These are phyloP conservation scores for Austroboletus novae-zelandiae DNA, from an alignment of 1,284 basidiomycete genomes.

Conservation along the genomic window DNA sequence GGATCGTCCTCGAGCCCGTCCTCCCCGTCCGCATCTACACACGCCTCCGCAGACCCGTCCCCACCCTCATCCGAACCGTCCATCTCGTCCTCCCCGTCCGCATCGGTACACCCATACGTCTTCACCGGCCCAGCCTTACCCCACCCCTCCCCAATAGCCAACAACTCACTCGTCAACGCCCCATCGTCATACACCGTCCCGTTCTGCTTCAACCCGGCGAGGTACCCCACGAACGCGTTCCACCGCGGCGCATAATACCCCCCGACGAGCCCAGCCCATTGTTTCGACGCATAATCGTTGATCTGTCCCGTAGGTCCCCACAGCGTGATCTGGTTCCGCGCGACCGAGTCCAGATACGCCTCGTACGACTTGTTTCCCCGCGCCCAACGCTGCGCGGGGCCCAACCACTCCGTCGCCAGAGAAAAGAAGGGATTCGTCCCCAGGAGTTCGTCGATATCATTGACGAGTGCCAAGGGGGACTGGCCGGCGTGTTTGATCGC, in stretches of 20 bases:
- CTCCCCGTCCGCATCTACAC: constrained; percentile 14
- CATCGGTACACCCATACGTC: constrained; percentile 13
- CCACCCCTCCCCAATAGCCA: constrained; percentile 37
- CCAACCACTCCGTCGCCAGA: constrained; percentile 38
- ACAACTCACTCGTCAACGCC: constrained; percentile 24
- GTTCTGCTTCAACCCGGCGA: constrained; percentile 29
- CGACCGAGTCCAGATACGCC: constrained; percentile 38
- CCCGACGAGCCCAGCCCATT: constrained; percentile 43
- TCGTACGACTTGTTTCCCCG: constrained; percentile 32
- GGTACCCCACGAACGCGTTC: constrained; percentile 37
- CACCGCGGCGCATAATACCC: constrained; percentile 39
- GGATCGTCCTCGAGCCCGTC: neutral
- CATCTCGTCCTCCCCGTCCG: constrained; percentile 1
- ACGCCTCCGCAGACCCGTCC: no score
- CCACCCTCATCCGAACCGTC: constrained; percentile 10
- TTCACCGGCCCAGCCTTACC: constrained; percentile 3
- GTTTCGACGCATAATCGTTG: constrained; percentile 45
- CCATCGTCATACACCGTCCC: constrained; percentile 32
- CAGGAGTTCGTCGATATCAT: constrained; percentile 22
- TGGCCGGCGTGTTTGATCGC: constrained; percentile 24
- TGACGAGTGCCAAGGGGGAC: constrained; percentile 30
- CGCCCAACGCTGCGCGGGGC: constrained; percentile 33
- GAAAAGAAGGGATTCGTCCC: constrained; percentile 37
- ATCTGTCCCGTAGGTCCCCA: constrained; percentile 47
- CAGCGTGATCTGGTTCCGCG: constrained; percentile 45